Base-by-base conservation (phyloP, 2,329 filamentous ascomycete species). In the Lachnellula hyalina region DNA sequence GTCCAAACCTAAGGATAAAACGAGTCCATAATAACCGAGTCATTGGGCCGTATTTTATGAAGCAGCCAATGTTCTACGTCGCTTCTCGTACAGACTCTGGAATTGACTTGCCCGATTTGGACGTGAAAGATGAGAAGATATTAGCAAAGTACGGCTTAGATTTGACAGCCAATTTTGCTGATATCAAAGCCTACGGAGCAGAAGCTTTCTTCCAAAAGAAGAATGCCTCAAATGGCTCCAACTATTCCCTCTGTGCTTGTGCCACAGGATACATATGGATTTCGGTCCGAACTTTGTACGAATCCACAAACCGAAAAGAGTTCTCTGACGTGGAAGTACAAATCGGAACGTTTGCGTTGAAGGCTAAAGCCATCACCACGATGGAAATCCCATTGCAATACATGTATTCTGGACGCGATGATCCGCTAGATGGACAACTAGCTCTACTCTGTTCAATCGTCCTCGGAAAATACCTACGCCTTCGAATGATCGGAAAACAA, bases 181-280 rank as follows among this genome's bases (percentile, higher is more conserved):
- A 67, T 34, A 67, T 67, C 42, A 58, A 56, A 55, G 56, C 56
- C 0, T 55, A 62, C 36, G 63, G 60, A 3, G 38, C 61, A 1
- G 60, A 61, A 38, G 63, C 65, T 1, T 67, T 67, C 49, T 62
- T 65, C 44, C 55, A 59, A 19, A 66, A 65, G 34, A 14, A 54
- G 7, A 67, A 67, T 35, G 11, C 46, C 0, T 66, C 63, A 12
- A 57, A 59, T n/a, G 52, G 49, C 9, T 51, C 57, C 2, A 52
- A 17, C 2, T 67, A 67, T 52, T 65, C 63, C 7, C 44, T 67
- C 9, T 66, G 60, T 45, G 55, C 63, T 3, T 67, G 65, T 40
- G 63, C 63, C 15, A 67, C 65, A 15, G 63, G 65, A 5, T 66
- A 67, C 15, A 65, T 67, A 19, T 67, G 65, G 65, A 55, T 67